These are phyloP conservation scores for Wolfiporia cocos DNA, from an alignment of 1,284 basidiomycete species.

Conservation along the genomic window DNA sequence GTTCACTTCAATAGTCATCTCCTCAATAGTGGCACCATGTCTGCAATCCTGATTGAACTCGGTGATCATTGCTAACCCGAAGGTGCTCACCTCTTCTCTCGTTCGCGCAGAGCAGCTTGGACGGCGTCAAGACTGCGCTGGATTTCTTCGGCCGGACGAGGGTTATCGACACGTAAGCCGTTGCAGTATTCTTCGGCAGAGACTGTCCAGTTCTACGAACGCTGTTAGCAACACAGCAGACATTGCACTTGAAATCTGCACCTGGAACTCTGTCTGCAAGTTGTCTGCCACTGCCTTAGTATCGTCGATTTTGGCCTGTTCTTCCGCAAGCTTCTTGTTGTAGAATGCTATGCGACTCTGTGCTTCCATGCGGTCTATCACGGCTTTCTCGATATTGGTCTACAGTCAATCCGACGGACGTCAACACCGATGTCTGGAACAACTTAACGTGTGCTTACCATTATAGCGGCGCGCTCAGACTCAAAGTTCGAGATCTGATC, in stretches of 20 bases:
- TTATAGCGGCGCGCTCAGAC: conserved; percentile 10
- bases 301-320: conserved; percentile 36
- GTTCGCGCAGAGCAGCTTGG: conserved; percentile 60
- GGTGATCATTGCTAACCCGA: too few species aligned
- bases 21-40: conserved; percentile 73
- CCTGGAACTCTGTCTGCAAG: conserved; percentile 55
- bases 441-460: background rate
- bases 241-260: conserved; percentile 17
- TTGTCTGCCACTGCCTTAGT: conserved; percentile 39
- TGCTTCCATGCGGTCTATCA: conserved; percentile 38
- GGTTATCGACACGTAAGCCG: conserved; percentile 44
- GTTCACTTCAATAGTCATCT: conserved; percentile 66
- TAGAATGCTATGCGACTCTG: conserved; percentile 42
- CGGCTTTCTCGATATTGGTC: conserved; percentile 37
- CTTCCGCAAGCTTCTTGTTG: conserved; percentile 39
- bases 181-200: conserved; percentile 58
- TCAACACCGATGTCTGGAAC: conserved; percentile 2
- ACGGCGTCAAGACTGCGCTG: conserved; percentile 58
- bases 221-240: background rate
- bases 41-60: conserved; percentile 29
- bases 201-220: conserved; percentile 52
- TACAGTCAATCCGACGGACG: background rate
- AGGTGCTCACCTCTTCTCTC: conserved; percentile 55
- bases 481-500: conserved; percentile 43
- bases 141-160: conserved; percentile 50